Conservation (phyloP, 768 basidiomycete species). For the Arthromyces matolae region DNA sequence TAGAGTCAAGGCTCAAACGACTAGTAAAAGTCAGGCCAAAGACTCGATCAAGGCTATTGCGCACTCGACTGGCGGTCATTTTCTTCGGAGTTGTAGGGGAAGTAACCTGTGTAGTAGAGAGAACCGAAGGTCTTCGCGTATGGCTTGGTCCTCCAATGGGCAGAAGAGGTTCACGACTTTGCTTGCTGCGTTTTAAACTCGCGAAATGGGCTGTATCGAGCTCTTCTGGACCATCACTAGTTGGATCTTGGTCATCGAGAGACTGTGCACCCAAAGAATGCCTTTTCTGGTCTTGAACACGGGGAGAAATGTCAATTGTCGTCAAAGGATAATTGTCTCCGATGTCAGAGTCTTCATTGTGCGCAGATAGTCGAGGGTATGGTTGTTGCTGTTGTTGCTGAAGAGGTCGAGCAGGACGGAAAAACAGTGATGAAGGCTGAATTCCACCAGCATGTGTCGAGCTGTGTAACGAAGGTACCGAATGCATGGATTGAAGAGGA, state of each 20-base stretch:
- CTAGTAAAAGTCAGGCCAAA: constrained; percentile 47
- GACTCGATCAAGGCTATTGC: constrained; percentile 60
- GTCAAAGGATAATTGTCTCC: constrained; percentile 14
- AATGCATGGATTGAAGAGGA: constrained; percentile 10
- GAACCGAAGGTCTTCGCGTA: constrained; percentile 23
- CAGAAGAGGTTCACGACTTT: constrained; percentile 71
- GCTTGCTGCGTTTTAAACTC: constrained; percentile 45
- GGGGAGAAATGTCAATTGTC: constrained; percentile 5
- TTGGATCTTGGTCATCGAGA: constrained; percentile 11
- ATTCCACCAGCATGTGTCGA: constrained; percentile 71
- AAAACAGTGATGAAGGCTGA: constrained; percentile 76
- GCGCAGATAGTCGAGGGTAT: constrained; percentile 38
- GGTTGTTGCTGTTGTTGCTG: constrained; percentile 41
- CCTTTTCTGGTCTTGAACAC: constrained; percentile 5
- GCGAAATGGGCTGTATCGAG: constrained; percentile 24
- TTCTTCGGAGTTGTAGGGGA: constrained; percentile 19
- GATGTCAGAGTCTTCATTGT: constrained; percentile 13
- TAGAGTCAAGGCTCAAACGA: constrained; percentile 51
- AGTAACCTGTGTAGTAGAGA: too few species aligned
- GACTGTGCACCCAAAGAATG: constrained; percentile 10
- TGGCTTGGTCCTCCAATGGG: constrained; percentile 42
- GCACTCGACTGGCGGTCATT: constrained; percentile 34
- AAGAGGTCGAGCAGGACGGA: constrained; percentile 67
- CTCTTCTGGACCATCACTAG: constrained; percentile 2
- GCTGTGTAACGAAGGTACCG: constrained; percentile 23